A percentile compares a stretch with the other conserved stretches of the same genome.
phyloP scores from a whole-genome alignment of 2,329 filamentous ascomycete species.

The Alternaria atra region DNA sequence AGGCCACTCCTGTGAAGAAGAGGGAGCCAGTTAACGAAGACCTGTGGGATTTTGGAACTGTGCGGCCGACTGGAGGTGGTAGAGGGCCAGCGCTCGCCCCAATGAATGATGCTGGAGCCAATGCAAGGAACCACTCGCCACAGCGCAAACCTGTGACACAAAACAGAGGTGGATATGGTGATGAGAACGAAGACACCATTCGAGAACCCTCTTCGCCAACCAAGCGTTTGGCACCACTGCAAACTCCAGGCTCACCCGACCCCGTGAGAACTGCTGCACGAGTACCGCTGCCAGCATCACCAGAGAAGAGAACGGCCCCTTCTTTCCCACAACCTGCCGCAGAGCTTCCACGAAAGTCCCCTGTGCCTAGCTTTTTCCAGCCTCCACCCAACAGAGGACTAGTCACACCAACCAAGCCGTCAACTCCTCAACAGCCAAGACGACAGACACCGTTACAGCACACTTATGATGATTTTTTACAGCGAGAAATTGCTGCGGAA shows the following conservation, averaged over 20 bases:
- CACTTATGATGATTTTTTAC: constrained; percentile 58
- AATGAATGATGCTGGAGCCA: constrained; percentile 83
- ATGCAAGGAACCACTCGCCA: constrained; percentile 65
- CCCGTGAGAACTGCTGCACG: constrained; percentile 55
- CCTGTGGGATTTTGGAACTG: constrained; percentile 98
- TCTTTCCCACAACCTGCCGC: constrained; percentile 41
- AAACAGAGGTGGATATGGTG: constrained; percentile 34
- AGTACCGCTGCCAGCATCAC: constrained; percentile 58
- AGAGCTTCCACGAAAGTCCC: constrained; percentile 42
- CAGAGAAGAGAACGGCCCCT: constrained; percentile 50
- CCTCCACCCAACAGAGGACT: constrained; percentile 41
- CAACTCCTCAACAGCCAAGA: constrained; percentile 44
- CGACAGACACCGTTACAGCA: constrained; percentile 47
- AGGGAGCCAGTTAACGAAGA: constrained; percentile 74
- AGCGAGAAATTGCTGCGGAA: constrained; percentile 56
- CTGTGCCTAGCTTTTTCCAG: constrained; percentile 44
- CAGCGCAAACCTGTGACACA: constrained; percentile 46
- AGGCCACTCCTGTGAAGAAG: constrained; percentile 46
- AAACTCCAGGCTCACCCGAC: constrained; percentile 49
- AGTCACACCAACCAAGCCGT: constrained; percentile 43
- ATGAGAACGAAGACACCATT: constrained; percentile 52
- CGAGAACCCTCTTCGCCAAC: constrained; percentile 54
- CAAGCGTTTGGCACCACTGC: constrained; percentile 48
- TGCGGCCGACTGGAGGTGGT: constrained; percentile 71
- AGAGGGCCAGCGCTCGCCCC: constrained; percentile 69